Percentiles rank a stretch among this genome's conserved stretches.
These are phyloP conservation scores for Cicer bijugum DNA, from an alignment of 306 rosid genomes.

Conservation along the genomic window DNA sequence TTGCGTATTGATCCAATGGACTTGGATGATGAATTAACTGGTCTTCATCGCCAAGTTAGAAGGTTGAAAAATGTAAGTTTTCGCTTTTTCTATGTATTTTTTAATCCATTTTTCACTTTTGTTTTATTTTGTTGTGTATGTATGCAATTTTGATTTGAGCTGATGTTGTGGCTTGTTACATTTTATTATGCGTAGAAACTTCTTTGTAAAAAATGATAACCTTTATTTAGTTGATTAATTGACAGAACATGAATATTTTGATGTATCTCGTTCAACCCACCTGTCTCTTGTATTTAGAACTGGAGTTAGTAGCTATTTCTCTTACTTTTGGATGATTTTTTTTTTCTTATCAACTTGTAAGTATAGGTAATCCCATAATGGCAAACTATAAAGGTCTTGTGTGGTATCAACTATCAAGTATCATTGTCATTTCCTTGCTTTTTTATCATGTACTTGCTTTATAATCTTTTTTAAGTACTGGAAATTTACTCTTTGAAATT, in stretches of 20 bases:
- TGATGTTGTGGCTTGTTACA: background rate
- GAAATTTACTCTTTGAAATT: background rate
- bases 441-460: background rate
- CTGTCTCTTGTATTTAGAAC: too few relatives aligned
- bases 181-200: conserved; percentile 1
- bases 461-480: background rate
- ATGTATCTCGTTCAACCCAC: too few relatives aligned
- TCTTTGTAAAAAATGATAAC: background rate
- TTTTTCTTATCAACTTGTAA: background rate
- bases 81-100: background rate
- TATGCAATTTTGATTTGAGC: conserved; percentile 22
- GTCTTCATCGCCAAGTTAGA: conserved; percentile 83
- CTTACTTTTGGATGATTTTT: conserved; percentile 7
- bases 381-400: background rate
- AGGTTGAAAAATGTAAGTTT: conserved; percentile 70
- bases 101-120: background rate
- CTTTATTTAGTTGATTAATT: background rate
- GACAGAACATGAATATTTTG: too few relatives aligned
- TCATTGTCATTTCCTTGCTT: background rate
- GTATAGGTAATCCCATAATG: background rate
- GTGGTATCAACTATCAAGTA: background rate
- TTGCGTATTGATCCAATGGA: conserved; percentile 89
- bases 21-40: conserved; percentile 77
- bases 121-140: background rate
- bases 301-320: background rate